These are phyloP conservation scores for Globisporangium nodosum DNA, from an alignment of 352 stramenopile species.

Conservation along the genomic window DNA sequence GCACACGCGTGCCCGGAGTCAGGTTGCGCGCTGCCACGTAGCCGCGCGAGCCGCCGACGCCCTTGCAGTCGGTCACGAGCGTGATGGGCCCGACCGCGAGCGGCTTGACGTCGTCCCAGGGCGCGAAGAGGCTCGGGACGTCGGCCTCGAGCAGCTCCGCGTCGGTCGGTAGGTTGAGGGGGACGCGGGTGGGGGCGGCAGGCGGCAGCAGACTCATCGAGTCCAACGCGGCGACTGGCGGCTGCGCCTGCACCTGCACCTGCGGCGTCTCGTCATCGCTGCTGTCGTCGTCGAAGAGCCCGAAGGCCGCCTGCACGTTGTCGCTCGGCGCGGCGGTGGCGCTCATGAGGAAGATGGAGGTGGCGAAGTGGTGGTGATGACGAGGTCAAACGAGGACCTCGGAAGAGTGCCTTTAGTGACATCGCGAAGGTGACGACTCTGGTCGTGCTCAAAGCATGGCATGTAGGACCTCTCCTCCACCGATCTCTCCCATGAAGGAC, in stretches of 20 bases:
- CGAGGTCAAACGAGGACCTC: neutral
- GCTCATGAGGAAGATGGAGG: slow-evolving; percentile 3
- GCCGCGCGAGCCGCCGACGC: slow-evolving; percentile 78
- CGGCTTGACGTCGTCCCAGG: slow-evolving; percentile 77
- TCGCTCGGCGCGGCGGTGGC: slow-evolving; percentile 23
- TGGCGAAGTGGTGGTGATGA: neutral
- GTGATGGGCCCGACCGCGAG: slow-evolving; percentile 80
- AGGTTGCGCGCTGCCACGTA: slow-evolving; percentile 84
- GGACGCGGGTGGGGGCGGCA: neutral
- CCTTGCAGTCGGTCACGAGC: slow-evolving; percentile 41
- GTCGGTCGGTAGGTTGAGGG: neutral
- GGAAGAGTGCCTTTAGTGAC: neutral
- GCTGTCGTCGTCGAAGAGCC: slow-evolving; percentile 80
- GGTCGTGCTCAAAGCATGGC: too few relatives aligned
- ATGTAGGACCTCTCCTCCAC: too few relatives aligned
- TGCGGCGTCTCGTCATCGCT: slow-evolving; percentile 41
- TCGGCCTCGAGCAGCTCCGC: slow-evolving; percentile 12
- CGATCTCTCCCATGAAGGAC: too few relatives aligned
- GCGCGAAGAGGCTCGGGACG: slow-evolving; percentile 38
- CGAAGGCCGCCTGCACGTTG: slow-evolving; percentile 65
- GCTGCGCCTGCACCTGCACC: slow-evolving; percentile 21
- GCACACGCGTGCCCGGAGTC: slow-evolving; percentile 80
- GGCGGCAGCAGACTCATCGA: slow-evolving; percentile 17
- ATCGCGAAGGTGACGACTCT: neutral
- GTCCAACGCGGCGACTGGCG: neutral